Base-by-base conservation (phyloP, 306 rosid species). In the Quercus dentata region DNA sequence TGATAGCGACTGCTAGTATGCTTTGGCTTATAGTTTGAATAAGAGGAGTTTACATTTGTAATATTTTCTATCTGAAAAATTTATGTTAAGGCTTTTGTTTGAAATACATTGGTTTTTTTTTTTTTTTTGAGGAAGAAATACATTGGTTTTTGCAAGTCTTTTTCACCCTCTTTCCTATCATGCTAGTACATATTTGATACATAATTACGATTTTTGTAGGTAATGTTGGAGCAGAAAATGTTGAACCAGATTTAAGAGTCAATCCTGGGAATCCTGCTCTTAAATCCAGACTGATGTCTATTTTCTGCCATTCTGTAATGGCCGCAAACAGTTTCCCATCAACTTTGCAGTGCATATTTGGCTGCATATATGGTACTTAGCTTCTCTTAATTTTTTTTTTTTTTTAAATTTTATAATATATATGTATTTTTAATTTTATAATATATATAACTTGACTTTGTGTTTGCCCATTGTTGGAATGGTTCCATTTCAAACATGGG, bases 261-360 rank as follows among this genome's bases (percentile, higher is more conserved):
- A 90, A 84, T 77, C 95, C 99, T 18, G 97, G 85, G 81, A 88
- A 86, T 80, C 88, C 78, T 76, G 89, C 94, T 70, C 85, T 94
- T 65, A 94, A 87, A 86, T 91, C 90, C 77, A 94, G 89, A 79
- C 87, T 94, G 63, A 90, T 94, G 94, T 94, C 99, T 78, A 77
- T 88, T 78, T 94, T 94, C 88, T 94, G 97, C 88, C 94, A 92
- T 77, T 94, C 97, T 78, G 89, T 94, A 81, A 80, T 91, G 61
- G 96, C 99, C 54, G 97, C 99, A 75, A 92, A 94, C 83, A 90
- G 94, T 90, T 92, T 94, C 79, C 99, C 99, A 17, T 82, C 97
- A 74, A 90, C 99, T 65, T 81, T 94, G 90, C 99, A 94, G 85
- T 92, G 99, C 88, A 92, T 94, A 83, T 94, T 94, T 91, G 89